phyloP scores from a whole-genome alignment of 1,139 yeast genomes.

The Scheffersomyces parashehatae region DNA sequence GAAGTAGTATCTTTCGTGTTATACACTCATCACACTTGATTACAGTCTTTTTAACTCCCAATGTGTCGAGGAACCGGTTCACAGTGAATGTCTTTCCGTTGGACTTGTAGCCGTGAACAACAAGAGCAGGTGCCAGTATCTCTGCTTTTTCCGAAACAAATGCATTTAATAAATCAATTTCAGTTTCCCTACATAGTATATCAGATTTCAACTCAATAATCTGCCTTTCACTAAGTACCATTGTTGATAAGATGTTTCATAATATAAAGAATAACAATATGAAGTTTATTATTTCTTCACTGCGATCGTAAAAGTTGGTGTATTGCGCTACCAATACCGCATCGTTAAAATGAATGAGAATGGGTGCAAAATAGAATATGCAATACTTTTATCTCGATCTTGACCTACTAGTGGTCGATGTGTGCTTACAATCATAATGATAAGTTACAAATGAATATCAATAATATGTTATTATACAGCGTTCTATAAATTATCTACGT shows the following conservation, averaged over 20 bases:
- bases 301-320: too few relatives aligned
- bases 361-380: too few relatives aligned
- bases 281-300: too few relatives aligned
- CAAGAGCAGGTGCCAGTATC: conserved; percentile 27
- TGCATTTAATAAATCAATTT: conserved; percentile 29
- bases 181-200: conserved; percentile 21
- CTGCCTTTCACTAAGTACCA: neutral
- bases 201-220: conserved; percentile 6
- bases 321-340: too few relatives aligned
- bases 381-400: too few relatives aligned
- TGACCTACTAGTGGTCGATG: too few relatives aligned
- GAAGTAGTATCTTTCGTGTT: conserved; percentile 39
- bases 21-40: conserved; percentile 43
- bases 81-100: conserved; percentile 41
- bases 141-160: conserved; percentile 23
- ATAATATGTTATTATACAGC: neutral
- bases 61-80: conserved; percentile 22
- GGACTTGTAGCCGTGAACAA: conserved; percentile 45
- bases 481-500: conserved; percentile 2
- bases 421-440: too few relatives aligned
- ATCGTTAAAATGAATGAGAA: too few relatives aligned
- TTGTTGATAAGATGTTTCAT: too few relatives aligned
- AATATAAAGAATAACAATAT: too few relatives aligned
- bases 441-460: too few relatives aligned
- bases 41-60: conserved; percentile 25